Evolutionary conservation across 169 alveolate genomes (phyloP).

Genomic region (Plasmodium berghei): DNA sequence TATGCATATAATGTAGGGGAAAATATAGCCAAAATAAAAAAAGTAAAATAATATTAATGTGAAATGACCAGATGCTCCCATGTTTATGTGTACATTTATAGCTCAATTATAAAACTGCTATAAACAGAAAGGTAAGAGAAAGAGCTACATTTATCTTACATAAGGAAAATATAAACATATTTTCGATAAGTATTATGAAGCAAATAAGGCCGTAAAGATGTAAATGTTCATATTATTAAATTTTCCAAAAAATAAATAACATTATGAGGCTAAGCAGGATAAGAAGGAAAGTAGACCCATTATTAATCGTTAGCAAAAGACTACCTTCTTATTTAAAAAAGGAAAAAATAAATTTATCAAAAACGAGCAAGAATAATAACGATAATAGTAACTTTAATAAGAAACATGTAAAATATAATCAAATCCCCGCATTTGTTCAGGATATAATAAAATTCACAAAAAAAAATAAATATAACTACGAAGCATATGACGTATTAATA

Average conservation of each 20-base stretch:
- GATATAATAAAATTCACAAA: conserved; percentile 33
- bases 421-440: conserved; percentile 56
- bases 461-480: conserved; percentile 21
- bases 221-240: no score
- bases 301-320: conserved; percentile 58
- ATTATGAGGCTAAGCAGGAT: conserved; percentile 38
- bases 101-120: no score
- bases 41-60: no score
- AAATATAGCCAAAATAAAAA: no score
- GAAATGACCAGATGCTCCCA: no score
- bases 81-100: no score
- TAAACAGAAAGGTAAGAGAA: no score
- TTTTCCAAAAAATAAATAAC: not conserved
- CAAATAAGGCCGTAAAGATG: no score
- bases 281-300: conserved; percentile 52
- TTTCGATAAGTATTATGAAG: no score
- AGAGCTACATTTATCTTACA: no score
- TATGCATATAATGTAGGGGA: no score
- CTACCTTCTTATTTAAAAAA: conserved; percentile 55
- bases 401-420: conserved; percentile 57
- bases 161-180: no score
- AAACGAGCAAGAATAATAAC: conserved; percentile 4
- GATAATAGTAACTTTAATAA: conserved; percentile 12
- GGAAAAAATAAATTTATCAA: conserved; percentile 42
- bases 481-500: conserved; percentile 17